Base-by-base conservation (phyloP, 2,329 filamentous ascomycete species). In the Fusarium nygamai region DNA sequence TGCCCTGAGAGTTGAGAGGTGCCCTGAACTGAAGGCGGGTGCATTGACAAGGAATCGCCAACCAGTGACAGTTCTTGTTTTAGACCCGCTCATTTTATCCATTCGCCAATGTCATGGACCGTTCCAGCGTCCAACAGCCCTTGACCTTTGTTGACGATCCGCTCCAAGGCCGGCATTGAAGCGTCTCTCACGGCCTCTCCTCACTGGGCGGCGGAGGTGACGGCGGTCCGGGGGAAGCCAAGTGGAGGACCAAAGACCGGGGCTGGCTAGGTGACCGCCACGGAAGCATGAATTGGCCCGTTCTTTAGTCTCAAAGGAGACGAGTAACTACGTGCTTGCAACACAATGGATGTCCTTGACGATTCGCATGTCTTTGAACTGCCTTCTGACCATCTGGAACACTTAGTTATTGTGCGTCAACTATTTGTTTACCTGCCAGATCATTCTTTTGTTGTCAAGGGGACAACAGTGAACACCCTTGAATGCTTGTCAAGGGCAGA, bases 251-350 rank as follows among this genome's bases (percentile, higher is more conserved):
- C 36, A 41, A 56, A 63, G 72, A 62, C 67, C 46, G 71, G 70
- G 70, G 61, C 64, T 69, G 65, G 63, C 64, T 57, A 69, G 68
- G 59, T 62, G 71, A 73, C 71, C 61, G 61, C 70, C 61, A 70
- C 63, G 29, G 57, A 53, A 73, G 54, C 59, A 72, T 72, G 64
- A 69, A 69, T 65, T 39, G 50, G 64, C 41, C 67, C 56, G 43
- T 69, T 62, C 61, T 60, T 64, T 64, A 75, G 72, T 73, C 64
- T 73, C 58, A 64, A 61, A 64, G 53, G 39, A 36, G 57, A 61
- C 34, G 51, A 41, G 51, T n/a, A 31, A 31, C 61, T 46, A 72
- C 62, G 51, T 64, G 72, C 41, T 68, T 72, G 50, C 56, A 31
- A 72, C 56, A 44, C 61, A 51, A 58, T 48, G n/a, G 44, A 65